Evolutionary conservation across 2,329 filamentous ascomycete genomes (phyloP), one percentile per base, ranked within the genome.

Genomic region (Pseudocercospora fuligena): DNA sequence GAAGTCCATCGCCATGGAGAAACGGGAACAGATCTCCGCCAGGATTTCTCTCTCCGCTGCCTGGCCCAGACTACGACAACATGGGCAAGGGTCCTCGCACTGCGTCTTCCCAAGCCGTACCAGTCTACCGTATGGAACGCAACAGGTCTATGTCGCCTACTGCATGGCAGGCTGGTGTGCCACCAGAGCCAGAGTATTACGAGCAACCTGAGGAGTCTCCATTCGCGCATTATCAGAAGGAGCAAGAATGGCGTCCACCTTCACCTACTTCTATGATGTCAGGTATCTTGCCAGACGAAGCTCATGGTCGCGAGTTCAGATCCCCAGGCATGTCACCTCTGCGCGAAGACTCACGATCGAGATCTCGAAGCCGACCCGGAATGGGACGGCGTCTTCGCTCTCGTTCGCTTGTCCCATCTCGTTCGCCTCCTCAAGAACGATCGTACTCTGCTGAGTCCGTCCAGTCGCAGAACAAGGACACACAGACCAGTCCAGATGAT

Each of bases 101-200:
- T n/a, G 65, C 65, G 12, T 66, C 65, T 54, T 66, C 65, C 25
- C 65, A 66, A 57, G 65, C 65, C 1, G 61, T 66, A 23, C 65
- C 65, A 14, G 63, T 66, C 4, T 56, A 56, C 51, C 51, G 51
- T 5, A 56, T 56, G 27, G 51, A 56, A 11, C 51, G 51, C 16
- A 19, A 56, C 25, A 56, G 51, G 25, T 56, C 51, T 11, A 56
- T 56, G 51, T 56, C 51, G 51, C 51, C 51, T 9, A 56, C 51
- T 56, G 51, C 51, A 16, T 56, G 51, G 51, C 51, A 56, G 19
- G 51, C 51, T 19, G 51, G 51, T 31, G 51, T 56, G 51, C 25
- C 51, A n/a, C 51, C 51, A 31, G 25, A 31, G 27, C 51, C 51
- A 8, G 51, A 56, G 14, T 19, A 56, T 19, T 56, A 56, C 9